A percentile compares a stretch with the other conserved stretches of the same genome.
Evolutionary conservation across 768 basidiomycete species (phyloP).

Genomic region (Fomitopsis pulvina): DNA sequence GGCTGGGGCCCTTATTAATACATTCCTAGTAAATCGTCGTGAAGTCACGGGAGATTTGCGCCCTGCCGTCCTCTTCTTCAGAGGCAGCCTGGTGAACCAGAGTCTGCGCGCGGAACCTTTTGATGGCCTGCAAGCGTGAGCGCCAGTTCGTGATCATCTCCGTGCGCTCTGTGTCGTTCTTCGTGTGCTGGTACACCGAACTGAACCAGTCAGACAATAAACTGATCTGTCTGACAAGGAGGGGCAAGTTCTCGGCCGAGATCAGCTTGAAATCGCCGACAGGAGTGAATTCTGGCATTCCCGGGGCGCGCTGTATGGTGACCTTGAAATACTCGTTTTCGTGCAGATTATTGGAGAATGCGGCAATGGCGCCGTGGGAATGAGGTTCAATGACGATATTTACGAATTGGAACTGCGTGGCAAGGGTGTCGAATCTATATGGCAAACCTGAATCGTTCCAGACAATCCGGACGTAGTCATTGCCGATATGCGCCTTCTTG

Average conservation of each 20-base stretch:
- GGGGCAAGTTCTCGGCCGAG: slow-evolving; percentile 78
- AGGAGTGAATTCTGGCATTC: slow-evolving; percentile 93
- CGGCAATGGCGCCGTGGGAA: slow-evolving; percentile 75
- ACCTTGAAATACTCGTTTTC: slow-evolving; percentile 97
- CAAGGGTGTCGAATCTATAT: slow-evolving; percentile 87
- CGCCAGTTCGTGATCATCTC: slow-evolving; percentile 92
- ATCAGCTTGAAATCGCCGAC: slow-evolving; percentile 93
- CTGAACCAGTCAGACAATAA: slow-evolving; percentile 88
- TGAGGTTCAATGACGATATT: slow-evolving; percentile 97
- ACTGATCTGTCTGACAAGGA: slow-evolving; percentile 85
- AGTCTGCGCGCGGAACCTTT: slow-evolving; percentile 43
- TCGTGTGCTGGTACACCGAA: slow-evolving; percentile 71
- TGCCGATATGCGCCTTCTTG: slow-evolving; percentile 96
- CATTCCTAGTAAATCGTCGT: slow-evolving; percentile 17
- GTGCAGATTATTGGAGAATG: slow-evolving; percentile 76
- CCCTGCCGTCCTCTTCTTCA: slow-evolving; percentile 20
- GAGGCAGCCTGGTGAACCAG: slow-evolving; percentile 15
- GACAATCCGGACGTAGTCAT: slow-evolving; percentile 92
- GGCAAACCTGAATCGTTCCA: slow-evolving; percentile 95
- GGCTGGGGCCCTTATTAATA: slow-evolving; percentile 1
- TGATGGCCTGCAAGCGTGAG: slow-evolving; percentile 69
- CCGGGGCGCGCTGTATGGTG: slow-evolving; percentile 77
- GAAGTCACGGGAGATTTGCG: slow-evolving; percentile 29
- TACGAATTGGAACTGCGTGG: slow-evolving; percentile 93
- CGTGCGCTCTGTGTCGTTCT: slow-evolving; percentile 57